Evolutionary conservation across 1,284 basidiomycete species (phyloP), one percentile per base, ranked within the genome.

Genomic region (Pseudozyma pruni): DNA sequence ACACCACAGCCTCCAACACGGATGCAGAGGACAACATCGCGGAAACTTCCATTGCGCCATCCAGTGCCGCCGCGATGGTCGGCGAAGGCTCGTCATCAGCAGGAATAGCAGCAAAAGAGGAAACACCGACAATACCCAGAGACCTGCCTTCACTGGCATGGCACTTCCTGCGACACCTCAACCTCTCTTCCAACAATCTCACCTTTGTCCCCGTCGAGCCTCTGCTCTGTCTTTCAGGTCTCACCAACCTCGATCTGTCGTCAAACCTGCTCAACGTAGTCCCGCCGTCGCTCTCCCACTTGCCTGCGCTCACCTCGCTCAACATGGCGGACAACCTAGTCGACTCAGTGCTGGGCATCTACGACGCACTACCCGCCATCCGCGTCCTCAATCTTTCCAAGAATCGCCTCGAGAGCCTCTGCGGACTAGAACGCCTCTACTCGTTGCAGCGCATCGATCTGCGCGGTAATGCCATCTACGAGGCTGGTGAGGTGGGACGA

Each of bases 291-390:
- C 86, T 98, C 17, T 87, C 89, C 6, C 80, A 85, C 0, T 87
- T 97, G 8, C 88, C 89, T 75, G 90, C 89, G 62, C 90, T 98
- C 43, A 84, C 88, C 40, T 91, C 90, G 29, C 89, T 98, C 76
- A 95, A 96, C 83, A 87, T 98, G 17, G 87, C 91, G 16, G 90
- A 94, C 83, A 98, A 98, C 85, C 91, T 98, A 87, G 94, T 98
- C 72, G 93, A 95, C 76, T 94, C 94, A 7, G 90, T 97, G 16
- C 87, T 94, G 4, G 92, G 91, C 25, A 93, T 80, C 63, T 79
- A 75, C 58, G 50, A 60, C 17, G 39, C 74, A 0, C 33, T 81
- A 0, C 55, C 64, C 5, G 49, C 48, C 4, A 70, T 81, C 23
- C 57, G 56, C 23, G 63, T 63, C n/a, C 73, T 80, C 39, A 80